Conservation (phyloP, 345 rosid genomes). For the Eucalyptus curtisii region DNA sequence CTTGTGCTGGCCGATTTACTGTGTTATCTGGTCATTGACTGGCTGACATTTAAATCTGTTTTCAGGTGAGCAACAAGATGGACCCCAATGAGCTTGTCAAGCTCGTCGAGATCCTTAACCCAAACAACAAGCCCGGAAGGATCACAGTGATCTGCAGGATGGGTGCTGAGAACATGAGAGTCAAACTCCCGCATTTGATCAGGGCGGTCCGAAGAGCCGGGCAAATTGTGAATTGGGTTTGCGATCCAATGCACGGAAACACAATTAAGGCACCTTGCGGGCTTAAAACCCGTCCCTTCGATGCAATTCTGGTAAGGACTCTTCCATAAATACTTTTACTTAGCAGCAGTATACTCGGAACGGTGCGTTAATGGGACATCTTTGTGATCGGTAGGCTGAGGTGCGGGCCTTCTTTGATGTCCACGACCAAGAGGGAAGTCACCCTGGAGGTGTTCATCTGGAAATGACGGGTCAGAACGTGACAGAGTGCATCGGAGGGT, state of each 20-base stretch:
- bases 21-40: background rate
- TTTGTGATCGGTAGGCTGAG: constrained; percentile 1
- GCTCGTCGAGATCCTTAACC: constrained; percentile 5
- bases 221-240: constrained; percentile 8
- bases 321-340: background rate
- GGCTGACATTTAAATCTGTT: background rate
- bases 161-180: constrained; percentile 14
- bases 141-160: constrained; percentile 5
- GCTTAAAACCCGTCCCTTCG: constrained; percentile 9
- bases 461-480: constrained; percentile 20
- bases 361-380: background rate
- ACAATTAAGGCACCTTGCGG: constrained; percentile 11
- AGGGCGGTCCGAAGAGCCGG: constrained; percentile 4
- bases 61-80: constrained; percentile 15
- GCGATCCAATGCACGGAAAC: constrained; percentile 15
- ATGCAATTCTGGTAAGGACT: constrained; percentile 4
- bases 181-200: constrained; percentile 6
- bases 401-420: constrained; percentile 16
- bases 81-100: constrained; percentile 7
- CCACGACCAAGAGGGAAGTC: constrained; percentile 20
- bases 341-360: background rate
- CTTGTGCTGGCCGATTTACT: background rate
- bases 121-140: constrained; percentile 6
- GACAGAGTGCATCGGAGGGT: constrained; percentile 16
- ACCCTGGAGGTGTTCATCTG: constrained; percentile 14